Percentiles rank a stretch among this genome's conserved stretches.
phyloP scores from a whole-genome alignment of 768 basidiomycete genomes.

The Lyophyllum shimeji region DNA sequence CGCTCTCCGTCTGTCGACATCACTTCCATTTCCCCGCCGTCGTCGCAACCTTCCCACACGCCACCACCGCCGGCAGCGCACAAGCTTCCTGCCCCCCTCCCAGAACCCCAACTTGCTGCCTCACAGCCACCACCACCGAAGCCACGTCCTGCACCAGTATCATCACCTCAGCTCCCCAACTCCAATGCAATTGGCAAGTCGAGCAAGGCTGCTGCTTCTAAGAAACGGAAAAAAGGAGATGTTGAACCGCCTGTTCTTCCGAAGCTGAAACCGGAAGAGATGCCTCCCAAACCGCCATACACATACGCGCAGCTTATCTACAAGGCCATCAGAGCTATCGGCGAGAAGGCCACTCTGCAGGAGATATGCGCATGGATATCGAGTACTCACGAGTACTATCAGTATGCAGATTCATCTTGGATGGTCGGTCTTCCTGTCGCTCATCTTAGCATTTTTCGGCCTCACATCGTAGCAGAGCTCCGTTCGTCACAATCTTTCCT shows the following conservation, averaged over 20 bases:
- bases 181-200: slow-evolving; percentile 57
- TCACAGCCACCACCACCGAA: slow-evolving; percentile 41
- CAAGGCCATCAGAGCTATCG: slow-evolving; percentile 79
- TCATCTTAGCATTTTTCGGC: slow-evolving; percentile 11
- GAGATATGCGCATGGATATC: slow-evolving; percentile 93
- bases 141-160: slow-evolving; percentile 23
- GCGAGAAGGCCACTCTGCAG: slow-evolving; percentile 85
- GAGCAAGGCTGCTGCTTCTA: slow-evolving; percentile 44
- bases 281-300: slow-evolving; percentile 85
- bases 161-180: slow-evolving; percentile 58
- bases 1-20: slow-evolving; percentile 85
- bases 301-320: slow-evolving; percentile 94
- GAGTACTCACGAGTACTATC: slow-evolving; percentile 88
- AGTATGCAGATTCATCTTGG: slow-evolving; percentile 86
- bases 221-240: slow-evolving; percentile 74
- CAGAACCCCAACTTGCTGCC: slow-evolving; percentile 37
- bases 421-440: slow-evolving; percentile 57
- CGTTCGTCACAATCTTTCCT: slow-evolving; percentile 93
- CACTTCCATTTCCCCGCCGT: slow-evolving; percentile 79
- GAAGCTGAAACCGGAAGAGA: slow-evolving; percentile 65
- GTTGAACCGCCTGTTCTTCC: slow-evolving; percentile 35
- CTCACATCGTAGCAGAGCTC: slow-evolving; percentile 62
- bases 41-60: slow-evolving; percentile 75
- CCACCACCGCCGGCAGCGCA: slow-evolving; percentile 57
- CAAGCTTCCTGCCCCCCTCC: slow-evolving; percentile 45